Evolutionary conservation across 768 basidiomycete genomes (phyloP), one percentile per base, ranked within the genome.

Genomic region (Naganishia vaughanmartiniae): DNA sequence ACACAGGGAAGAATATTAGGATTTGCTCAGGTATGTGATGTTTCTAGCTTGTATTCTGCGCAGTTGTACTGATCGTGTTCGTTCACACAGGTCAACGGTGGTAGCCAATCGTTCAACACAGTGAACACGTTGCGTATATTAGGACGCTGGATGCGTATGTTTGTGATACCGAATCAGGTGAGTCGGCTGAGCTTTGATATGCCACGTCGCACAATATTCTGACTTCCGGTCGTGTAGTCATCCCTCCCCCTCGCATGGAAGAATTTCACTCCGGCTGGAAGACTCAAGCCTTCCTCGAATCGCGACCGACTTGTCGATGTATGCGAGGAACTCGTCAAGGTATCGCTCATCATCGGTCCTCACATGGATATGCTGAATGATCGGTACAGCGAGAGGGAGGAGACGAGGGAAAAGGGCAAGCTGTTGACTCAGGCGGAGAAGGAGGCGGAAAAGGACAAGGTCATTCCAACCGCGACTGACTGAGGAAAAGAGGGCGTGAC

Each of bases 61-160:
- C 28, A 51, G 12, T 26, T 51, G 42, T 26, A n/a, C 48, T 51
- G 48, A 26, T 51, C 42, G 17, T 2, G 48, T 51, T 33, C 26
- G 9, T 36, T 19, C 5, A 19, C 42, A 11, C 33, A 74, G 73
- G 72, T 76, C 55, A 77, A 76, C 65, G 74, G 74, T n/a, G 75
- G 78, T 0, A 74, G 73, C 24, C 79, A 81, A 51, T 71, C 70
- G 0, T 81, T 81, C 74, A 81, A 81, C 72, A 78, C 77, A 1
- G 79, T 82, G 60, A 80, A 80, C 69, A 70, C 76, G 0, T 72
- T 82, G 4, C 75, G 81, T 0, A 67, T 76, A 2, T 75, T 82
- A 5, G 81, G 81, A 0, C 45, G 81, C 17, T 82, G 80, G 81
- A 79, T 81, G 80, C 71, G 81, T 5, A 79, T 79, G 80, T 77